Evolutionary conservation across 805 yeast species (phyloP), one percentile per base, ranked within the genome.

Genomic region (Candida yuanshanica): DNA sequence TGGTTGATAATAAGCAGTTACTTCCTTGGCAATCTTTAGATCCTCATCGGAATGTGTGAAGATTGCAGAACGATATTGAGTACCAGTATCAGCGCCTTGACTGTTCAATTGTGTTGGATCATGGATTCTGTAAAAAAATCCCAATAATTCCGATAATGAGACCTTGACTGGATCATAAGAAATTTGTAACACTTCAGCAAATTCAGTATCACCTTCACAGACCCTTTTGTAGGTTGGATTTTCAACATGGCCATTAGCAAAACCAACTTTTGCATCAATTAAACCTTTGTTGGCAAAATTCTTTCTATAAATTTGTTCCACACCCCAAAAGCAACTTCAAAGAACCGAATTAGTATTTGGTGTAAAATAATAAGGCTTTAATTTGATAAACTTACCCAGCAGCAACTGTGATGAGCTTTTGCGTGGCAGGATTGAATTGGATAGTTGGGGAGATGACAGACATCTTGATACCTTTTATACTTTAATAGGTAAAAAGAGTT

Each of bases 1-100:
- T 42, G 75, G 74, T 59, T 89, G 93, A 58, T 79, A 70, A 36
- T 68, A 70, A 20, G 72, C 71, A 48, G 74, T 72, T 2, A 71
- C 66, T 22, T 62, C 52, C 40, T 63, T 47, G 4, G 86, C 81
- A 13, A 65, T 58, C 4, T 60, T 49, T 9, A 74, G 61, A 35
- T 68, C 68, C 20, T 70, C 80, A 3, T 66, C 67, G 33, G 63
- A 53, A 52, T 79, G 83, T 7, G 81, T 69, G 63, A 79, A 87
- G 10, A 93, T 74, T 2, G 81, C 96, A 14, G 91, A 81, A 54
- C 97, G 75, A 66, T 91, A 91, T 62, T 93, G 98, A 1, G 91
- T 77, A 9, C 99, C 99, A 8, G 55, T 52, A 56, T 91, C 97
- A 17, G 86, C 84, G 4, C 99, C 99, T 63, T 93, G 98, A 2